A percentile compares a stretch with the other conserved stretches of the same genome.
These are phyloP conservation scores for Tephrocybe sp. DNA, from an alignment of 768 basidiomycete species.

Conservation along the genomic window DNA sequence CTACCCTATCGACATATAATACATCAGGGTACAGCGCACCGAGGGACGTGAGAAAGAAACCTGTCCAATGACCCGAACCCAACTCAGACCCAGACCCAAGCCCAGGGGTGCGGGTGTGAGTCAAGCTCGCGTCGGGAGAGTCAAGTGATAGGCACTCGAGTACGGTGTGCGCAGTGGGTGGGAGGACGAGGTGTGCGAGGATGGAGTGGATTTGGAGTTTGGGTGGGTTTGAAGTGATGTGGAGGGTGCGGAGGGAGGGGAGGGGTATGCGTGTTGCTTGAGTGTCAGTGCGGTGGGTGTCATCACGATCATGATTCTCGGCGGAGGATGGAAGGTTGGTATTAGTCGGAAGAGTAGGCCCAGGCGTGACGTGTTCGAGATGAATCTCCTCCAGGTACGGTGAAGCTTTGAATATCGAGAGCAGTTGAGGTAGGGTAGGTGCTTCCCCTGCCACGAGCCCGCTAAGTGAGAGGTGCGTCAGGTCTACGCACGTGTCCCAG, in stretches of 20 bases:
- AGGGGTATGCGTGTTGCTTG: neutral
- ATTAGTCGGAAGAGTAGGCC: too few species aligned
- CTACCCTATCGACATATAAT: too few species aligned
- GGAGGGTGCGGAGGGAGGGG: neutral
- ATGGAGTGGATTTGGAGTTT: neutral
- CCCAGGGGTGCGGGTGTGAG: too few species aligned
- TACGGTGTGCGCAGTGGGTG: neutral
- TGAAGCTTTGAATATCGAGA: constrained; percentile 29
- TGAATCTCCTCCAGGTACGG: constrained; percentile 30
- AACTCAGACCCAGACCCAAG: too few species aligned
- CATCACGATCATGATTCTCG: too few species aligned
- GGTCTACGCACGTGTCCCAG: constrained; percentile 29
- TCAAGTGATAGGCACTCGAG: too few species aligned
- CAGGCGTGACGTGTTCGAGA: constrained; percentile 26
- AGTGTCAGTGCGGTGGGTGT: neutral
- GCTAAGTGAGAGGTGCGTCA: constrained; percentile 33
- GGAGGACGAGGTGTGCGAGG: neutral
- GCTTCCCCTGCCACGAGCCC: constrained; percentile 26
- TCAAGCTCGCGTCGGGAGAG: too few species aligned
- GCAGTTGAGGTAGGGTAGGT: constrained; percentile 31
- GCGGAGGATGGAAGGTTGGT: too few species aligned
- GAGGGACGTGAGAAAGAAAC: too few species aligned
- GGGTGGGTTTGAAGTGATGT: neutral
- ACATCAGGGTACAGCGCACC: too few species aligned
- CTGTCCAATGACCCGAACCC: too few species aligned